Conservation (phyloP, 2,329 filamentous ascomycete genomes). For the Pyrenophora tritici-repentis region DNA sequence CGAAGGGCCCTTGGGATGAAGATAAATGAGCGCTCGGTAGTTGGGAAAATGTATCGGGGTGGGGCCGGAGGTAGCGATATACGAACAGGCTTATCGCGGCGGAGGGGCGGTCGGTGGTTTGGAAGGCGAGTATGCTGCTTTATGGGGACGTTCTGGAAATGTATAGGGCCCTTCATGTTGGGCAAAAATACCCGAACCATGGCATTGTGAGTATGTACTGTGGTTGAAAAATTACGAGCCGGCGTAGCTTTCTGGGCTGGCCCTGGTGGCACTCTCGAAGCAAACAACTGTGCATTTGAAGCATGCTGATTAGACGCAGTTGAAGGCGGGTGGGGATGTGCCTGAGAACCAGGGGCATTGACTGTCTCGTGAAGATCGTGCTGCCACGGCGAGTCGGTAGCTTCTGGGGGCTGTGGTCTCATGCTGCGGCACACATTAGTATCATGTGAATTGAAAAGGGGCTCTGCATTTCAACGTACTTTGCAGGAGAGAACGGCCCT, state of each 20-base stretch:
- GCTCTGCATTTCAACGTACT: slow-evolving; percentile 55
- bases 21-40: slow-evolving; percentile 89
- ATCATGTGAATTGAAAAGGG: neutral
- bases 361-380: slow-evolving; percentile 89
- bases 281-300: slow-evolving; percentile 24
- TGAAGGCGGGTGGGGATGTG: slow-evolving; percentile 23
- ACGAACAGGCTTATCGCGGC: slow-evolving; percentile 93
- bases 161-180: slow-evolving; percentile 71
- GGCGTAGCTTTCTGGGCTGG: slow-evolving; percentile 42
- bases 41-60: slow-evolving; percentile 89
- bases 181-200: slow-evolving; percentile 82
- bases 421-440: slow-evolving; percentile 47
- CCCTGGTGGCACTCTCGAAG: slow-evolving; percentile 26
- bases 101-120: slow-evolving; percentile 89
- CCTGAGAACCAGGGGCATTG: slow-evolving; percentile 46
- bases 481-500: slow-evolving; percentile 60
- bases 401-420: slow-evolving; percentile 50
- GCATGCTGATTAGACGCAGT: slow-evolving; percentile 23
- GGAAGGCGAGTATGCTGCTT: slow-evolving; percentile 93
- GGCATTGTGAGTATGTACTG: slow-evolving; percentile 80
- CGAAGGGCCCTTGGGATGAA: slow-evolving; percentile 94
- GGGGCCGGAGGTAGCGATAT: slow-evolving; percentile 82
- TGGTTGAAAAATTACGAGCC: slow-evolving; percentile 70
- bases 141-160: slow-evolving; percentile 76
- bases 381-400: slow-evolving; percentile 78